These are phyloP conservation scores for Candida lessepsii DNA, from an alignment of 805 yeast genomes.

Conservation along the genomic window DNA sequence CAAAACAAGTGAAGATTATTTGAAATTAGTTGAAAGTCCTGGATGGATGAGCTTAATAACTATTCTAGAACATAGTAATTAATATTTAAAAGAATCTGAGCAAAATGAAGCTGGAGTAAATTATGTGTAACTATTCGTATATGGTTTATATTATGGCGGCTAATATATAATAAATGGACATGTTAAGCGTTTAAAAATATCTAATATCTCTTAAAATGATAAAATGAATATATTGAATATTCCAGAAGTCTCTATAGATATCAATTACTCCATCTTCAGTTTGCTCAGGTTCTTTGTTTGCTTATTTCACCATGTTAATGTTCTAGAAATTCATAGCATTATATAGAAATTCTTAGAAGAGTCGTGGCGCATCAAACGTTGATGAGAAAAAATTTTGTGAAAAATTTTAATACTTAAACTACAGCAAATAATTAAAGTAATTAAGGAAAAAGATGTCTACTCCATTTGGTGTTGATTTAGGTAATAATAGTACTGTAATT, in stretches of 20 bases:
- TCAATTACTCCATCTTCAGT: background rate
- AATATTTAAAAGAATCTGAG: too few species aligned
- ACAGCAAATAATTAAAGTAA: background rate
- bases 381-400: slow-evolving; percentile 8
- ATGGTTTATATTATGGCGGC: too few species aligned
- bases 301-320: too few species aligned
- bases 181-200: too few species aligned
- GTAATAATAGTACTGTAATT: slow-evolving; percentile 89
- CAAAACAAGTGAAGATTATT: slow-evolving; percentile 43
- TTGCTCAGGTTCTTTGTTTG: too few species aligned
- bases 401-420: slow-evolving; percentile 7
- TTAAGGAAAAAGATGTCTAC: slow-evolving; percentile 60
- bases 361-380: slow-evolving; percentile 7
- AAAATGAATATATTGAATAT: too few species aligned
- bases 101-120: background rate
- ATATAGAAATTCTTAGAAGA: slow-evolving; percentile 8
- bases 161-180: too few species aligned
- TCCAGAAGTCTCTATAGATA: too few species aligned
- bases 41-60: slow-evolving; percentile 84
- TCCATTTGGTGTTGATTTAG: slow-evolving; percentile 98
- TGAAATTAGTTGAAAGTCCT: slow-evolving; percentile 55
- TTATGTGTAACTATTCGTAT: too few species aligned
- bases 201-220: too few species aligned
- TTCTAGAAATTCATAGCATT: slow-evolving; percentile 3
- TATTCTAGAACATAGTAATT: slow-evolving; percentile 35